These are phyloP conservation scores for Pestalotiopsis sp. DNA, from an alignment of 2,329 filamentous ascomycete species.

Conservation along the genomic window DNA sequence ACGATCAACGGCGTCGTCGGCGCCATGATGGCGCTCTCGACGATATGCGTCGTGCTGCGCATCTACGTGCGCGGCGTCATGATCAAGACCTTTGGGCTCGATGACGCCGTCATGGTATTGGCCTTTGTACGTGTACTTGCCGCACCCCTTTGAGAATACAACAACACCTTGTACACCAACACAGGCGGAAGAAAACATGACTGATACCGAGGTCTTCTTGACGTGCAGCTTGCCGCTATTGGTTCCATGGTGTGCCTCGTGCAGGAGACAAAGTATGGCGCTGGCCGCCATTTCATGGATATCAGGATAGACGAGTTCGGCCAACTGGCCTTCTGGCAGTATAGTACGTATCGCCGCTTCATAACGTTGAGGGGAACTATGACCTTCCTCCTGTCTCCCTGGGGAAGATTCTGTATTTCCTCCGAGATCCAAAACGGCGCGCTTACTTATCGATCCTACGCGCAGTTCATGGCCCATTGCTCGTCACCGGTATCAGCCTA, in stretches of 20 bases:
- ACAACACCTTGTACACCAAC: not conserved
- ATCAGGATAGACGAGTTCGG: conserved; percentile 9
- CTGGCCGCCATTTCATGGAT: conserved; percentile 10
- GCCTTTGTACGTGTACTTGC: conserved; percentile 6
- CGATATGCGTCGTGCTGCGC: conserved; percentile 7
- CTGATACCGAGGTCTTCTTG: not conserved
- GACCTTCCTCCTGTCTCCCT: not conserved
- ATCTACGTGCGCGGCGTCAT: conserved; percentile 13
- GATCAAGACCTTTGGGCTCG: conserved; percentile 13
- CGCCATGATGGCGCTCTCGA: conserved; percentile 3
- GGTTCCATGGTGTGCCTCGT: conserved; percentile 14
- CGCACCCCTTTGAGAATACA: no score
- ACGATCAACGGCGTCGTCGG: conserved; percentile 11
- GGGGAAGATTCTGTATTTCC: not conserved
- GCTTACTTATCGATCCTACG: not conserved
- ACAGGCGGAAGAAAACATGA: not conserved
- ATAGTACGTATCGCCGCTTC: not conserved
- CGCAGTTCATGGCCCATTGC: conserved; percentile 7
- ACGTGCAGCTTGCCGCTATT: conserved; percentile 11
- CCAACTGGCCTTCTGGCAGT: conserved; percentile 11
- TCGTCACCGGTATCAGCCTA: conserved; percentile 14
- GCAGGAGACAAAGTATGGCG: conserved; percentile 11
- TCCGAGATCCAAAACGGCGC: not conserved
- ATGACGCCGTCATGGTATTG: conserved; percentile 13
- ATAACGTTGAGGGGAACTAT: not conserved